phyloP scores from a whole-genome alignment of 2,329 filamentous ascomycete species.

The Leptographium wingfieldii region DNA sequence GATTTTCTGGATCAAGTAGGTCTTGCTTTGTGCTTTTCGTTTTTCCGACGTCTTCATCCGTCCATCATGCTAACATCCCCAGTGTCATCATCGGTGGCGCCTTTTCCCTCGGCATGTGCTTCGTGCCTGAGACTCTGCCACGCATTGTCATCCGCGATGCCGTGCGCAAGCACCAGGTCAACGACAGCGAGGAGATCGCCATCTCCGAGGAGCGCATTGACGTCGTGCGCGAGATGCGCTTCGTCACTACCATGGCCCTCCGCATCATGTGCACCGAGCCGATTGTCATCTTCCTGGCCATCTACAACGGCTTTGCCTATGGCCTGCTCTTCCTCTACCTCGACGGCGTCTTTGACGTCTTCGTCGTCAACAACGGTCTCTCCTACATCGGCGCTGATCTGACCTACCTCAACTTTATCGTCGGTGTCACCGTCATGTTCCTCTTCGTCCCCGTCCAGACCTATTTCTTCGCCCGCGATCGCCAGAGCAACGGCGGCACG shows the following conservation, averaged over 20 bases:
- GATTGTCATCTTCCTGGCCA: slow-evolving; percentile 5
- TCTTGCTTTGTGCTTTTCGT: background rate
- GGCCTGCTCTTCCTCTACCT: slow-evolving; percentile 7
- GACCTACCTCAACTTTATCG: slow-evolving; percentile 9
- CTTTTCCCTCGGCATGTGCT: slow-evolving; percentile 2
- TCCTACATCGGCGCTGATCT: slow-evolving; percentile 7
- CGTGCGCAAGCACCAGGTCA: background rate
- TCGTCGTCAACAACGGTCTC: slow-evolving; percentile 6
- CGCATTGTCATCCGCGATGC: slow-evolving; percentile 4
- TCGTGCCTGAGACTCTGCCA: slow-evolving; percentile 5
- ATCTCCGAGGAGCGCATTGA: slow-evolving; percentile 4
- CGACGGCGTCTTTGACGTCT: slow-evolving; percentile 7
- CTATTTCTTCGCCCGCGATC: slow-evolving; percentile 2
- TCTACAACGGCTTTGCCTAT: slow-evolving; percentile 8
- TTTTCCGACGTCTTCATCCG: too few species aligned
- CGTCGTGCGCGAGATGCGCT: slow-evolving; percentile 5
- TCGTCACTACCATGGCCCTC: slow-evolving; percentile 7
- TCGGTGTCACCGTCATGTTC: slow-evolving; percentile 7
- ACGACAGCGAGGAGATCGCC: slow-evolving; percentile 2
- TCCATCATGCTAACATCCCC: background rate
- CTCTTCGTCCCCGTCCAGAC: slow-evolving; percentile 6
- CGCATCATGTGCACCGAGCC: slow-evolving; percentile 7
- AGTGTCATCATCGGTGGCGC: slow-evolving; percentile 7
- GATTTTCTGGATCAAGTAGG: slow-evolving; percentile 8
- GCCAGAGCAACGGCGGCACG: background rate